These are phyloP conservation scores for Hippophae rhamnoides DNA, from an alignment of 306 rosid species.

Conservation along the genomic window DNA sequence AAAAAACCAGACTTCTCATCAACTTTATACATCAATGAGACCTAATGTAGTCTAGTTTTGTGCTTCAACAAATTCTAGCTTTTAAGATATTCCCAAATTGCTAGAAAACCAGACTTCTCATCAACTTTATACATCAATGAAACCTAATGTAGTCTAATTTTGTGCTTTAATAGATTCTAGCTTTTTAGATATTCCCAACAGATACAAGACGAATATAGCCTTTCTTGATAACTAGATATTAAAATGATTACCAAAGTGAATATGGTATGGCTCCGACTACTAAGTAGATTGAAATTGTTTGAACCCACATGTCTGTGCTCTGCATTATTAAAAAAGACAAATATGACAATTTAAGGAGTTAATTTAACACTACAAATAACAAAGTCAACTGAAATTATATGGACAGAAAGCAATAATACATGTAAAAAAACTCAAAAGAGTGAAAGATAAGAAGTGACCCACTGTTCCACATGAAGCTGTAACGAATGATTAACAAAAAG, in stretches of 20 bases:
- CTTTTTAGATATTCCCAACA: background rate
- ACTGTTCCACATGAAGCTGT: no score
- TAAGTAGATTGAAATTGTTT: conserved; percentile 72
- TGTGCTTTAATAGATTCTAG: background rate
- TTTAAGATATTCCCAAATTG: background rate
- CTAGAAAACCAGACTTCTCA: no score
- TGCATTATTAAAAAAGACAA: conserved; percentile 29
- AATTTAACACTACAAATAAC: conserved; percentile 12
- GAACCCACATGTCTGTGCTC: conserved; percentile 92
- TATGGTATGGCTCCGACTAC: conserved; percentile 92
- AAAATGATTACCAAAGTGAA: conserved; percentile 65
- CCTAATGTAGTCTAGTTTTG: no score
- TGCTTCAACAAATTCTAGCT: background rate
- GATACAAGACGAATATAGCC: conserved; percentile 12
- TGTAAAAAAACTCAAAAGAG: background rate
- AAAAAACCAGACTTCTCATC: no score
- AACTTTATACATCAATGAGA: no score
- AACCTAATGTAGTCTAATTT: no score
- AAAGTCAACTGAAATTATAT: background rate
- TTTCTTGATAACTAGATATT: conserved; percentile 5
- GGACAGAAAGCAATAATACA: background rate
- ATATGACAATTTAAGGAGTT: conserved; percentile 16
- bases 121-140: no score
- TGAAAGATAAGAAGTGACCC: background rate
- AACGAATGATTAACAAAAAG: no score